A percentile compares a stretch with the other conserved stretches of the same genome.
Conservation (phyloP, 2,329 filamentous ascomycete species). For the Aureobasidium sp. region DNA sequence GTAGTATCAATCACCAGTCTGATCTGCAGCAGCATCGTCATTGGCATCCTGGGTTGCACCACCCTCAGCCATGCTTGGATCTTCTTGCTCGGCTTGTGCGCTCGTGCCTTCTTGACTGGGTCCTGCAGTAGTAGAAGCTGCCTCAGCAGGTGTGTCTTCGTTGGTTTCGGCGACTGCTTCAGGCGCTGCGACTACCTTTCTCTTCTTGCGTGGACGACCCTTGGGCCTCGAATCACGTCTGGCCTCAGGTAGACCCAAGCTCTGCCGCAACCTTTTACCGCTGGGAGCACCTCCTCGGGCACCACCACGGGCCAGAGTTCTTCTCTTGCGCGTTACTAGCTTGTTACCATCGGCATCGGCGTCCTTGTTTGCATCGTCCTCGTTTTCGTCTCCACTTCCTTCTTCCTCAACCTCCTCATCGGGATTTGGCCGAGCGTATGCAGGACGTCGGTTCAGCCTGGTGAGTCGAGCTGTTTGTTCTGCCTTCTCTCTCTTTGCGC, state of each 20-base stretch:
- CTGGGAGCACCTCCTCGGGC: conserved; percentile 6
- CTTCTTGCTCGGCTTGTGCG: background rate
- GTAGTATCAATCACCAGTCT: background rate
- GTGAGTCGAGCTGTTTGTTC: background rate
- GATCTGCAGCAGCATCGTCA: background rate
- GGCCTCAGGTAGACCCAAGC: background rate
- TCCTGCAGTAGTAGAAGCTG: background rate
- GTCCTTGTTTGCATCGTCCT: background rate
- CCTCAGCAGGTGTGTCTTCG: background rate
- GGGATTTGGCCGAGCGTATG: background rate
- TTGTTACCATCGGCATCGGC: conserved; percentile 4
- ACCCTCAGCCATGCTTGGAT: background rate
- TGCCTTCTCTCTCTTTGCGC: background rate
- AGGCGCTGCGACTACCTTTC: background rate
- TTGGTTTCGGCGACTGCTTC: background rate
- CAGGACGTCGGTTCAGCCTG: background rate
- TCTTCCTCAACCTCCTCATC: background rate
- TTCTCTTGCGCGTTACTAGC: conserved; percentile 10
- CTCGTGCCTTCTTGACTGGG: background rate
- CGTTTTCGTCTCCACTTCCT: conserved; percentile 1
- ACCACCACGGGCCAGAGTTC: background rate
- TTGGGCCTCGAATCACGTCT: conserved; percentile 5
- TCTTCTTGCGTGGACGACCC: conserved; percentile 9
- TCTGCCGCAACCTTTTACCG: conserved; percentile 13
- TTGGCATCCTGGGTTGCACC: background rate